These are phyloP conservation scores for Circinella minor DNA, from an alignment of 371 early-diverging fungal species.

Conservation along the genomic window DNA sequence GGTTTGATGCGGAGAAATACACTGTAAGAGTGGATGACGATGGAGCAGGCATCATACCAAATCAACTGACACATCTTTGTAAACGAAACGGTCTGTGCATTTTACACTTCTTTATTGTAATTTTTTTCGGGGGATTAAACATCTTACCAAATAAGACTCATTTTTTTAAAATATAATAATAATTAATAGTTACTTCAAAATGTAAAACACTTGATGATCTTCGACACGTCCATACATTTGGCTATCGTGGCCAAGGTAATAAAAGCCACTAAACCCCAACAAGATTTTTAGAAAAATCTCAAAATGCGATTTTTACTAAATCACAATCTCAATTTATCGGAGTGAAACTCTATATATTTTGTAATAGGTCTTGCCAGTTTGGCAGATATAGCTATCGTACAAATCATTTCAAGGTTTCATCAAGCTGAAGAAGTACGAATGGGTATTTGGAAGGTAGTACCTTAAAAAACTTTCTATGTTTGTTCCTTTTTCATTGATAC, in stretches of 20 bases:
- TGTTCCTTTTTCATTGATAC: not conserved
- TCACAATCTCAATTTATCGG: too few relatives aligned
- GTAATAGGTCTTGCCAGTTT: constrained; percentile 48
- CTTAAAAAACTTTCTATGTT: not conserved
- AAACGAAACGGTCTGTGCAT: constrained; percentile 52
- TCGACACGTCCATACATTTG: constrained; percentile 53
- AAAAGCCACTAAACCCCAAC: not conserved
- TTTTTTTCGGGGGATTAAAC: not conserved
- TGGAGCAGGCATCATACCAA: constrained; percentile 61
- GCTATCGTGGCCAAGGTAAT: constrained; percentile 77
- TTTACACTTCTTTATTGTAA: not conserved
- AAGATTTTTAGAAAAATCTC: too few relatives aligned
- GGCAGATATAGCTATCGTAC: constrained; percentile 56
- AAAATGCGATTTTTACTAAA: too few relatives aligned
- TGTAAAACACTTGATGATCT: constrained; percentile 49
- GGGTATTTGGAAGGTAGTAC: constrained; percentile 60
- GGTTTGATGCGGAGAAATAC: constrained; percentile 46
- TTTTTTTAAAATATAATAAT: not conserved
- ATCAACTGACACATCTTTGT: constrained; percentile 53
- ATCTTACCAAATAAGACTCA: not conserved
- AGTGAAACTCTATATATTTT: too few relatives aligned
- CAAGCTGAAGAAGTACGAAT: constrained; percentile 27
- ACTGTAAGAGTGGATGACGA: constrained; percentile 67
- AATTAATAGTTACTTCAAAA: constrained; percentile 54
- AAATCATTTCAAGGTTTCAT: constrained; percentile 52